Evolutionary conservation across 106 monocot species (phyloP).

Genomic region (Gastrodia elata): DNA sequence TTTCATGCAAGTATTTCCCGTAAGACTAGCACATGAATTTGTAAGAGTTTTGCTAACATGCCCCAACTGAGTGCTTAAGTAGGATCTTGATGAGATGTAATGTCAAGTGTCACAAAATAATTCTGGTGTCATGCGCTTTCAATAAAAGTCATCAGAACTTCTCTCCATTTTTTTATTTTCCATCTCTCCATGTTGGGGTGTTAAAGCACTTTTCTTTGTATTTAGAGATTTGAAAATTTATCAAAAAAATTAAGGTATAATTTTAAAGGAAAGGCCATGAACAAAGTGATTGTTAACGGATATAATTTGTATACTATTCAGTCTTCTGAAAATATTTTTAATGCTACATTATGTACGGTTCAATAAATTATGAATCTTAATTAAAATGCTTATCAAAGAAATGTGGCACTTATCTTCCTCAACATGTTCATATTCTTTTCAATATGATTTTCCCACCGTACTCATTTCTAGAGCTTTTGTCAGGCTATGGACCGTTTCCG

Average conservation of each 20-base stretch:
- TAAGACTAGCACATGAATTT: too few species aligned
- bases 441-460: background rate
- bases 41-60: too few species aligned
- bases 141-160: too few species aligned
- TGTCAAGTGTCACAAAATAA: too few species aligned
- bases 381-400: background rate
- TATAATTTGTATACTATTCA: background rate
- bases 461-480: constrained; percentile 4
- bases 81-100: too few species aligned
- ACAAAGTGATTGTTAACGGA: background rate
- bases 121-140: too few species aligned
- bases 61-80: too few species aligned
- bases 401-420: background rate
- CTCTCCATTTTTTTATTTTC: too few species aligned
- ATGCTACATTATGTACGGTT: background rate
- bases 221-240: too few species aligned
- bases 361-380: background rate
- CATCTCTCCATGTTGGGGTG: too few species aligned
- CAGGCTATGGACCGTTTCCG: constrained; percentile 96
- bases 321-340: background rate
- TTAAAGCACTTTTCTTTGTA: too few species aligned
- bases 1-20: too few species aligned
- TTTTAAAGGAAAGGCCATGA: background rate
- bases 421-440: background rate
- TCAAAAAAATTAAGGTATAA: background rate